Conservation (phyloP, 208 protist species). For the Jaenimonas drosophilae region DNA sequence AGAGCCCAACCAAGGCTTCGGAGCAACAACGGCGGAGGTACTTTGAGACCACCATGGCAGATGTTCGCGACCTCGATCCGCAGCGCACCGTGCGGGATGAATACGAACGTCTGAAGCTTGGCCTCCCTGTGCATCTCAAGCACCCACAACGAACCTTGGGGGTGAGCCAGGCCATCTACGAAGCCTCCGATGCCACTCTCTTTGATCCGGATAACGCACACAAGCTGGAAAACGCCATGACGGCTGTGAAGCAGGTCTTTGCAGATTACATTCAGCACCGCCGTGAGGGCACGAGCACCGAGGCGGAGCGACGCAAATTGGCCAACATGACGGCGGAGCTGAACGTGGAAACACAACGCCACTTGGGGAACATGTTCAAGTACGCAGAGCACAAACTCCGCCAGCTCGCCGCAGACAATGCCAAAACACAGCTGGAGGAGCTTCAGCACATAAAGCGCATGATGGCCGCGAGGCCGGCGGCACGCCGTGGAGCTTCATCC, state of each 20-base stretch:
- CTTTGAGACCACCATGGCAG: constrained; percentile 76
- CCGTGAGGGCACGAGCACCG: constrained; percentile 65
- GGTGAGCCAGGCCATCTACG: constrained; percentile 72
- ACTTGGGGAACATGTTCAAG: constrained; percentile 72
- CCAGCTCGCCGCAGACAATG: constrained; percentile 32
- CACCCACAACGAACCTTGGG: constrained; percentile 54
- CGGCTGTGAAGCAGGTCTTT: constrained; percentile 77
- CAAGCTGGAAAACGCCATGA: constrained; percentile 70
- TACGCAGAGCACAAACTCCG: constrained; percentile 60
- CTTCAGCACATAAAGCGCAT: constrained; percentile 24
- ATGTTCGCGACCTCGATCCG: constrained; percentile 54
- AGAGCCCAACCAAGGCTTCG: constrained; percentile 54
- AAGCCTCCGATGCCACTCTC: constrained; percentile 45
- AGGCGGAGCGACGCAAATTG: constrained; percentile 58
- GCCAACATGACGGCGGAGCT: constrained; percentile 63
- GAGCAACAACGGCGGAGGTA: constrained; percentile 83
- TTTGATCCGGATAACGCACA: constrained; percentile 68
- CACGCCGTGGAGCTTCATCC: background rate
- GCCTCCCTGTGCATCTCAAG: constrained; percentile 65
- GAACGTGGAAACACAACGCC: constrained; percentile 63
- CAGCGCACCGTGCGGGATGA: constrained; percentile 41
- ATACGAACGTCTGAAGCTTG: constrained; percentile 75
- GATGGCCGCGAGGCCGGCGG: constrained; percentile 2
- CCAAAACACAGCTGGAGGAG: constrained; percentile 34
- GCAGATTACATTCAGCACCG: constrained; percentile 73